Evolutionary conservation across 2,329 filamentous ascomycete species (phyloP), one percentile per base, ranked within the genome.

Genomic region (Trichoderma lentiforme): DNA sequence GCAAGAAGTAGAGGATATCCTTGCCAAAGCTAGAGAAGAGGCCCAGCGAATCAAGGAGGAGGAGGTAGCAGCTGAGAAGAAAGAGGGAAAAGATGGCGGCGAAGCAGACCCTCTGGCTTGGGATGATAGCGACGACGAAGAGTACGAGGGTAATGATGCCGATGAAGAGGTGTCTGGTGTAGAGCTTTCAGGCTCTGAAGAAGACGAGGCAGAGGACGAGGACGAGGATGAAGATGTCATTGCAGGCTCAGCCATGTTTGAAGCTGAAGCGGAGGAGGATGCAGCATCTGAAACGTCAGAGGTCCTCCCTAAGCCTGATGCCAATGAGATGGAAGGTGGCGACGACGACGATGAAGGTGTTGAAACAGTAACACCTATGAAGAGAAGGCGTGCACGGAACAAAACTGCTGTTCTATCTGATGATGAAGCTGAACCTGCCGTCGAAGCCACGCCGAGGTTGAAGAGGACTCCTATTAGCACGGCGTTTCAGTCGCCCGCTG

Each of bases 1-100:
- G 80, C 90, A 92, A 71, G 90, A 95, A 72, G 90, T 97, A 14
- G 96, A 98, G 76, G 92, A 98, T 77, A 88, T 98, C 73, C 89
- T 98, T 30, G 92, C 95, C 62, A 94, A 91, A 77, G 95, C 95
- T 24, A 88, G 94, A 71, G 86, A 90, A 73, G 93, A 98, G 79
- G 95, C 91, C 2, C 75, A 80, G 47, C 90, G 92, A 75, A 90
- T 98, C 64, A 92, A 91, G 81, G 89, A 92, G 76, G 86, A 90
- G 63, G 96, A 99, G 82, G 90, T 90, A 74, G 91, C 88, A 32
- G 90, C 89, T 58, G 90, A 89, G 0, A 95, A 93, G 82, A 89
- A 90, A 77, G 87, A 90, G 69, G 86, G 79, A 77, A 85, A 81
- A 77, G 83, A 81, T 73, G 82, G 79, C 6, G 85, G 84, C 2